Base-by-base conservation (phyloP, 768 basidiomycete species). In the Fibroporia radiculosa region DNA sequence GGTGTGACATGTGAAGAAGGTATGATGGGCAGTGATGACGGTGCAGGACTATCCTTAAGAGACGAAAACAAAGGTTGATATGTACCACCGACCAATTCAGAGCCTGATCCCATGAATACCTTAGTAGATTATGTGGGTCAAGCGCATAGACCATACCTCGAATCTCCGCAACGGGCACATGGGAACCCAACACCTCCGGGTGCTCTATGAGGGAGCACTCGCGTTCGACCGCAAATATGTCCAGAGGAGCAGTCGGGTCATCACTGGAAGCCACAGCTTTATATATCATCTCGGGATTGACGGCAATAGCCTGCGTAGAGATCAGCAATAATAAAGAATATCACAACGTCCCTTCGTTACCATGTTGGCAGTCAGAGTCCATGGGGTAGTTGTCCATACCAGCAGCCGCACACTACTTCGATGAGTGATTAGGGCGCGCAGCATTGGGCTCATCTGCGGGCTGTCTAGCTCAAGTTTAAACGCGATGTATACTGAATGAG, bases 341-440 rank as follows among this genome's bases (percentile, higher is more conserved):
- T 6, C 10, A 6, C 4, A 31, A 13, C 14, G 13, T n/a, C 5
- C 6, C 20, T 37, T 3, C 14, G 14, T 18, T 53, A 92, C 93
- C 86, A 93, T 91, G 57, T 99, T 98, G 1, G 91, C 89, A 4
- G 88, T 91, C 37, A 98, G 66, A 3, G 91, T 98, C 95, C 95
- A 99, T 1, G 95, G 89, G 0, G 95, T 98, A 3, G 95, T 98
- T 2, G 95, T 98, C 95, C 95, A 99, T 3, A 95, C 85, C 14
- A 92, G 67, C 8, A 96, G 54, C 23, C 73, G 71, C 10, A 82
- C 62, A 2, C 63, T 60, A 39, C 55, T 14, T 52, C 59, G 42
- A 2, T 44, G 58, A 2, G 57, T 51, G 6, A 74, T 42, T 13
- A 71, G 47, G 13, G 66, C 46, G 19, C 60, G 63, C 36, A 73